Evolutionary conservation across 1,284 basidiomycete species (phyloP).

Genomic region (Malassezia arunalokei): DNA sequence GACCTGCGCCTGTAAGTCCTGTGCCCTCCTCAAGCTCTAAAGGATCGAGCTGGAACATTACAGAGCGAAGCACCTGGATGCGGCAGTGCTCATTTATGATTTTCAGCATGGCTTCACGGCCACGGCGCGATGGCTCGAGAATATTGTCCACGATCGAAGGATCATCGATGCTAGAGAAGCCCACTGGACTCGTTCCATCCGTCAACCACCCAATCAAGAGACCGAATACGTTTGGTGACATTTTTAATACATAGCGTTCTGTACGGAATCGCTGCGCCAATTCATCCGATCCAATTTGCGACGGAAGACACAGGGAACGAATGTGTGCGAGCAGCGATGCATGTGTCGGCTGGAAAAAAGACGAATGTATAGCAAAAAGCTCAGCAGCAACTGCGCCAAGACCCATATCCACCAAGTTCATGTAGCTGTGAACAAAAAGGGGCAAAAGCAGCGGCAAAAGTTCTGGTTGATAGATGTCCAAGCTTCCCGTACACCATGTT

Average conservation of each 20-base stretch:
- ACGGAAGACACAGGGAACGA: slow-evolving; percentile 66
- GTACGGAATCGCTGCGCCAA: slow-evolving; percentile 71
- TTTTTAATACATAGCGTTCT: slow-evolving; percentile 78
- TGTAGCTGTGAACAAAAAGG: slow-evolving; percentile 91
- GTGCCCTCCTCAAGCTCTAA: slow-evolving; percentile 41
- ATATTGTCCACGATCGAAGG: slow-evolving; percentile 58
- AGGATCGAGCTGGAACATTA: slow-evolving; percentile 34
- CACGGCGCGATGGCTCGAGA: slow-evolving; percentile 49
- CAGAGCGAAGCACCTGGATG: slow-evolving; percentile 54
- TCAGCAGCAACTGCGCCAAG: slow-evolving; percentile 65
- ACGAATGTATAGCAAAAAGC: slow-evolving; percentile 64
- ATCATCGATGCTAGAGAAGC: slow-evolving; percentile 62
- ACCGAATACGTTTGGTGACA: slow-evolving; percentile 82
- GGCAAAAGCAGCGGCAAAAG: slow-evolving; percentile 84
- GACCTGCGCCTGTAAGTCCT: slow-evolving; percentile 39
- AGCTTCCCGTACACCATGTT: slow-evolving; percentile 79
- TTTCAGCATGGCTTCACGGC: slow-evolving; percentile 62
- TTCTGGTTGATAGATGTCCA: slow-evolving; percentile 78
- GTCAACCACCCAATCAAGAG: slow-evolving; percentile 91
- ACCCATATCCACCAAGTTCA: slow-evolving; percentile 81
- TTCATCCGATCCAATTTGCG: slow-evolving; percentile 67
- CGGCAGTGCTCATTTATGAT: slow-evolving; percentile 86
- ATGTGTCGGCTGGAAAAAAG: slow-evolving; percentile 61
- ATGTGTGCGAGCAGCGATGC: slow-evolving; percentile 65
- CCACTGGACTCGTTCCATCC: slow-evolving; percentile 72